Conservation (phyloP, 495 filamentous ascomycete genomes). For the Pseudevernia furfuracea region DNA sequence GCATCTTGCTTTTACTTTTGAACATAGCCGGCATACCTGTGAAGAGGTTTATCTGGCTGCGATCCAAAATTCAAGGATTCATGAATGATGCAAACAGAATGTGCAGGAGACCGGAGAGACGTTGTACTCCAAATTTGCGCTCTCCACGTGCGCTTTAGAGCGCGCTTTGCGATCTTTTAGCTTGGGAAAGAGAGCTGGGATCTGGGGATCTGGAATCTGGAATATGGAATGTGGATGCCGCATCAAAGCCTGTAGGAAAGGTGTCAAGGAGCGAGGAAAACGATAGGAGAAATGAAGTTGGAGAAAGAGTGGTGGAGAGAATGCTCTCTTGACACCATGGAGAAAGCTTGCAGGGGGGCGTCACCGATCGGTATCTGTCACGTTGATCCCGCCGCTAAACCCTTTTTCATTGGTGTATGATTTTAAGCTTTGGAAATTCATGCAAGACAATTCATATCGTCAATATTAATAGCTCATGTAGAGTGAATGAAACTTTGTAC, state of each 20-base stretch:
- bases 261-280: not conserved
- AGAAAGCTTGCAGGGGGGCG: constrained; percentile 9
- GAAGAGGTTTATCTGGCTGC: not conserved
- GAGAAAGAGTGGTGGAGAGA: not conserved
- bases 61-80: not conserved
- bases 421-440: not conserved
- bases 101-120: not conserved
- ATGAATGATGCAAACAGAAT: not conserved
- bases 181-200: not conserved
- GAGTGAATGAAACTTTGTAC: no score
- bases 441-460: not conserved
- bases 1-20: not conserved
- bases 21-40: not conserved
- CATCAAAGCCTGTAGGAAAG: not conserved
- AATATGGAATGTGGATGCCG: not conserved
- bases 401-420: not conserved
- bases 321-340: no score
- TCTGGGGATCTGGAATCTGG: no score
- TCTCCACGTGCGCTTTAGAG: constrained; percentile 3
- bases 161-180: not conserved
- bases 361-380: constrained; percentile 6
- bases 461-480: not conserved
- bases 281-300: not conserved
- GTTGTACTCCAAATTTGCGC: constrained; percentile 5
- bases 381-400: constrained; percentile 5